Evolutionary conservation across 176 grass and related monocot genomes (phyloP), one percentile per base, ranked within the genome.

Genomic region (Triticum timopheevii): DNA sequence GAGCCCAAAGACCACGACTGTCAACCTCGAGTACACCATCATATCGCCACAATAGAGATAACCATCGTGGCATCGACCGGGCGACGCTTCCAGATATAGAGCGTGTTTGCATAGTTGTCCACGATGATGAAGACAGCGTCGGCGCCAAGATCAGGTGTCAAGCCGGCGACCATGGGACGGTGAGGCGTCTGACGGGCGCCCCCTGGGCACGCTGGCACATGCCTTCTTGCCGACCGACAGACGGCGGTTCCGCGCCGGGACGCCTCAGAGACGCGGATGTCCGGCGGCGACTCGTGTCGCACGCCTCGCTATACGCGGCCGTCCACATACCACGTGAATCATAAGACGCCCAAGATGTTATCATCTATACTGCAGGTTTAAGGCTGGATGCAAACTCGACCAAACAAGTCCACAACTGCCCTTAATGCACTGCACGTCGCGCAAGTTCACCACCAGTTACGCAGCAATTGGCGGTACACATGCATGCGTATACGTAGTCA

Each of bases 141-240:
- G 92, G 94, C 87, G 86, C 94, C 67, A 89, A 81, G 4, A 88
- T 97, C 59, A 90, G 95, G 27, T 97, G 94, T 78, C 91, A 92
- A 84, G 11, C 70, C 0, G 88, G 95, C 0, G 67, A n/a, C 1
- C 92, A 94, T 47, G 89, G 92, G 95, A 97, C 82, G 92, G 87
- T 2, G 92, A 97, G 84, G 81, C 95, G n/a, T 97, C 94, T 83
- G 95, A 97, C 56, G 90, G 92, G 27, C 36, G 36, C 7, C 84
- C 87, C 2, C 90, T 97, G 25, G 95, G 95, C 28, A 94, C 95
- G 30, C 88, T 94, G 3, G 95, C 92, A 17, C 95, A 97, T 81
- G 95, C 95, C 19, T 97, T 97, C 92, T 97, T 92, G 75, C 95
- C 92, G 22, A 94, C 92, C 13, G 84, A 97, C 54, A 9, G 40